Evolutionary conservation across 768 basidiomycete genomes (phyloP), one percentile per base, ranked within the genome.

Genomic region (Tulasnella sp.): DNA sequence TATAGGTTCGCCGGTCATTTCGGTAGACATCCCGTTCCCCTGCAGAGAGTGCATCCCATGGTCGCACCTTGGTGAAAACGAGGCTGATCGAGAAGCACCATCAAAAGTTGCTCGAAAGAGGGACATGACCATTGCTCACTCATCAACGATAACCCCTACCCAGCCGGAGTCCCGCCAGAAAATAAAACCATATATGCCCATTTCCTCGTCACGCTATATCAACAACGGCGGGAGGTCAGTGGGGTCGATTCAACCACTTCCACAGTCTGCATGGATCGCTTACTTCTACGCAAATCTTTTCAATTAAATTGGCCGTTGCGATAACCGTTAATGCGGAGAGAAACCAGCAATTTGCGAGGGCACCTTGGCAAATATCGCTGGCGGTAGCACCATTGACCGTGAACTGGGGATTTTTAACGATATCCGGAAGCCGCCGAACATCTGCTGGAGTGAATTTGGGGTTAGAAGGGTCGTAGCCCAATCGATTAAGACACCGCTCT

Each of bases 171-270:
- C 90, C 4, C 89, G 85, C 84, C 88, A 90, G 84, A 91, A 91
- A 74, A 91, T 87, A 83, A 90, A 91, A 2, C 90, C 90, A 81
- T 91, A 91, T 8, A 91, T 87, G 3, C 90, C 90, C 41, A 90
- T 88, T 81, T 87, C 80, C 83, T 90, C 88, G 81, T 90, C 88
- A 20, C 88, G 85, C 89, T 90, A 75, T 24, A 46, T 46, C 34
- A 24, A 73, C 41, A 50, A 78, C 41, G 16, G 46, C 46, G 46
- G 46, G 40, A 24, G 12, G 69, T 40, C n/a, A 5, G 22, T 34
- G 18, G 24, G 18, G 37, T 31, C 28, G 6, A 42, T n/a, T n/a
- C n/a, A n/a, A n/a, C n/a, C n/a, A n/a, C n/a, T 48, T n/a, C 60
- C 58, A 41, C 84, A 20, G 6, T n/a, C 24, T 20, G n/a, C 18